Evolutionary conservation across 768 basidiomycete genomes (phyloP).

Genomic region (Chiua virens): DNA sequence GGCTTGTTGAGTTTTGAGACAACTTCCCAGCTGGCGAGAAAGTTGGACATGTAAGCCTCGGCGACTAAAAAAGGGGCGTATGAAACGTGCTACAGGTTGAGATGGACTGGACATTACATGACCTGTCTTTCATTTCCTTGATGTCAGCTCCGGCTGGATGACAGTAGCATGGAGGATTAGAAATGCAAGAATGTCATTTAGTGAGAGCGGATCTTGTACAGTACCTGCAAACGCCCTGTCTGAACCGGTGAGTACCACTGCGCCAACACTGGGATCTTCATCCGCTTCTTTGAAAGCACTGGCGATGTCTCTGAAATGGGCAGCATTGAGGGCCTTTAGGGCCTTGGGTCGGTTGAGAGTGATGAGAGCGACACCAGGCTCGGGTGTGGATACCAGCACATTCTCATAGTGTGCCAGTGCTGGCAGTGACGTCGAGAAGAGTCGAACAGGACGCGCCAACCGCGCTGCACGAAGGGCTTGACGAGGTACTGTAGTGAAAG

Average conservation of each 20-base stretch:
- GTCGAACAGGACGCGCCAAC: slow-evolving; percentile 7
- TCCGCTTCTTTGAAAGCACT: slow-evolving; percentile 71
- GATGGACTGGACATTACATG: slow-evolving; percentile 53
- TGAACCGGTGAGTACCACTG: slow-evolving; percentile 90
- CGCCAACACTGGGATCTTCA: slow-evolving; percentile 67
- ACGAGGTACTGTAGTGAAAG: slow-evolving; percentile 8
- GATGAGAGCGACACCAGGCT: slow-evolving; percentile 71
- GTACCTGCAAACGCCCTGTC: slow-evolving; percentile 95
- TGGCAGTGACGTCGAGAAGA: slow-evolving; percentile 30
- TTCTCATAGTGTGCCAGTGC: slow-evolving; percentile 57
- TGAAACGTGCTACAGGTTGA: not conserved
- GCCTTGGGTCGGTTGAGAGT: slow-evolving; percentile 89
- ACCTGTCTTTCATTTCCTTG: slow-evolving; percentile 98
- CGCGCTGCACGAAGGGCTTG: slow-evolving; percentile 3
- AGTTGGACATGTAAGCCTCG: slow-evolving; percentile 86
- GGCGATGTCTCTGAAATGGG: slow-evolving; percentile 82
- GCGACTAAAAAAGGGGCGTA: slow-evolving; percentile 47
- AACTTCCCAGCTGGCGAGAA: slow-evolving; percentile 81
- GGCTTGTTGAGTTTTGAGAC: slow-evolving; percentile 81
- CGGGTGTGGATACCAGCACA: slow-evolving; percentile 68
- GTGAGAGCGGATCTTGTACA: slow-evolving; percentile 24
- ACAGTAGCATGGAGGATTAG: not conserved
- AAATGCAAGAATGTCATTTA: not conserved
- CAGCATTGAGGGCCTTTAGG: slow-evolving; percentile 82
- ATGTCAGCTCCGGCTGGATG: slow-evolving; percentile 90